Evolutionary conservation across 1,284 basidiomycete species (phyloP), one percentile per base, ranked within the genome.

Genomic region (Cryptococcus amylolentus): DNA sequence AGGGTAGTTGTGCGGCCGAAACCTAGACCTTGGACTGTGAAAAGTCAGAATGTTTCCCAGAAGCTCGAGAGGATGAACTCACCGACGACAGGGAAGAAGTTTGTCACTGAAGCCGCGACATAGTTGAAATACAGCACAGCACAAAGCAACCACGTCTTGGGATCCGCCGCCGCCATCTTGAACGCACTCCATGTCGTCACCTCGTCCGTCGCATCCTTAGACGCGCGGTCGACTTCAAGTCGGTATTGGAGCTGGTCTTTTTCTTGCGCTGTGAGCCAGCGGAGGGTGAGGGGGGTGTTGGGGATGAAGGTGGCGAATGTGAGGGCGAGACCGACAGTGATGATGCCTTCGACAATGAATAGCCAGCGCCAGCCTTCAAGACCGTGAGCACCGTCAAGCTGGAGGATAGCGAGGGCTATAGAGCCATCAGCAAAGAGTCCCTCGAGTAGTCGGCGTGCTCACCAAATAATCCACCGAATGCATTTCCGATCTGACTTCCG

Each of bases 401-500:
- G 18, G 41, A 69, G 52, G 37, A 73, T 67, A 13, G 65, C 72
- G 7, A 70, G 58, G 8, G 72, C 72, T 35, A 7, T 35, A 10
- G 10, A 35, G 31, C 10, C 3, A 10, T 35, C 31, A 35, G 31
- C 10, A 6, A 35, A 6, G 2, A 10, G 1, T 35, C 31, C 1
- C 31, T 8, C 31, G 10, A 8, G 1, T 5, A 35, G 31, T 35
- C 31, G 31, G 10, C 10, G 10, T 35, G 6, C 31, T 35, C 31
- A 35, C 31, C 31, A 53, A 77, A 67, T 1, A 76, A 64, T 51
- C 71, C 71, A 26, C 71, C 71, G 53, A 76, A 73, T 12, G 77
- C 77, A 52, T 76, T 77, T 1, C 71, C 70, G 45, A 77, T 58
- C 46, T 77, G 71, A 12, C 67, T 68, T 1, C 73, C 74, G 27